Percentiles rank a stretch among this genome's conserved stretches.
phyloP scores from a whole-genome alignment of 192 early-diverging fungal species.

The Coemansia sp. region DNA sequence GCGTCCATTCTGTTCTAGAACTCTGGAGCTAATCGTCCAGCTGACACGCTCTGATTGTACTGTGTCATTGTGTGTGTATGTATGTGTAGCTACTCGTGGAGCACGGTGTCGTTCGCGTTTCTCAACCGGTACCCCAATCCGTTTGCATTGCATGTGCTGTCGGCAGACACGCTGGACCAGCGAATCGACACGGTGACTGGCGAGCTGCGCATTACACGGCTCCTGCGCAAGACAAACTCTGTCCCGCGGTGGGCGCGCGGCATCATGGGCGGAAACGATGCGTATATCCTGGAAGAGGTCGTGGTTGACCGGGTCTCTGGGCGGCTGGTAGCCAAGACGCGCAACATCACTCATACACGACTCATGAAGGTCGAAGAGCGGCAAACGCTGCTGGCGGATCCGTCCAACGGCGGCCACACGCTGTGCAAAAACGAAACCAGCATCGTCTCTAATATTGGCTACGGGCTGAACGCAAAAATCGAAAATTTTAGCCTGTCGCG shows the following conservation, averaged over 20 bases:
- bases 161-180: conserved; percentile 92
- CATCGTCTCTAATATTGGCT: conserved; percentile 88
- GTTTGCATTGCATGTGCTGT: conserved; percentile 91
- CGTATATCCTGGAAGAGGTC: conserved; percentile 91
- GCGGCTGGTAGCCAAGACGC: conserved; percentile 81
- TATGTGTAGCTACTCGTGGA: conserved; percentile 68
- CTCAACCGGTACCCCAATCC: conserved; percentile 98
- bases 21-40: background rate
- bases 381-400: conserved; percentile 71
- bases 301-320: conserved; percentile 75
- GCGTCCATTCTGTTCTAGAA: background rate
- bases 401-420: conserved; percentile 62
- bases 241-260: conserved; percentile 86
- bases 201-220: conserved; percentile 80
- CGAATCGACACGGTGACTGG: conserved; percentile 78
- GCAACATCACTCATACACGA: conserved; percentile 93
- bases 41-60: background rate
- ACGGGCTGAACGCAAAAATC: conserved; percentile 79
- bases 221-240: conserved; percentile 88
- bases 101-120: conserved; percentile 86
- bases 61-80: background rate
- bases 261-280: conserved; percentile 80
- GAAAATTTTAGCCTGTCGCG: conserved; percentile 88
- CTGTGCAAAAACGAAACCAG: conserved; percentile 79
- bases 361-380: conserved; percentile 93